Conservation (phyloP, 1,139 yeast genomes). For the Kodamaea alishanica region DNA sequence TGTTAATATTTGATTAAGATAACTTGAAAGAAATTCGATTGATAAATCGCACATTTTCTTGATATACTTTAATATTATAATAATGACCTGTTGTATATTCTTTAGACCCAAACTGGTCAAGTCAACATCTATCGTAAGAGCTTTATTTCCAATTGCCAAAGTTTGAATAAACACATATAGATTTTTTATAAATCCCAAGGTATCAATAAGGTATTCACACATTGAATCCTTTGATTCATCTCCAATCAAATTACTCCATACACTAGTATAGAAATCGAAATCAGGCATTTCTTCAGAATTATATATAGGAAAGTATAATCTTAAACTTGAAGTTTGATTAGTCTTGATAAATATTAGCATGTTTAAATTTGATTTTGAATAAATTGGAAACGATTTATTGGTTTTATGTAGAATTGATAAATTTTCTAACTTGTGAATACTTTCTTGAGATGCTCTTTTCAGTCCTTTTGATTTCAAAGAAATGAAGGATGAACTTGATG, state of each 20-base stretch:
- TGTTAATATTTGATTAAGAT: conserved; percentile 42
- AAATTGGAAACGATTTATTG: background rate
- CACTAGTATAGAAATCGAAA: conserved; percentile 17
- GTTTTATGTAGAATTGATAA: background rate
- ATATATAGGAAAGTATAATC: conserved; percentile 39
- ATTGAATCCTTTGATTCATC: conserved; percentile 53
- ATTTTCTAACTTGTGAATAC: no score
- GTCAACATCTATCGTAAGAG: conserved; percentile 43
- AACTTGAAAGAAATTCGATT: conserved; percentile 12
- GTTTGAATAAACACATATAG: conserved; percentile 39
- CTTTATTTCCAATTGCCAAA: conserved; percentile 28
- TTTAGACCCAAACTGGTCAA: conserved; percentile 40
- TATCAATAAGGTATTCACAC: conserved; percentile 26
- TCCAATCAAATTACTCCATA: conserved; percentile 60
- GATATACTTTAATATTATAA: conserved; percentile 24
- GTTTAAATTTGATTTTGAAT: conserved; percentile 1
- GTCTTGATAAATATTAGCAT: conserved; percentile 7
- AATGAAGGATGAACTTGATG: background rate
- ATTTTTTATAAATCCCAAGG: conserved; percentile 25
- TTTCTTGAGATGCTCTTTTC: background rate
- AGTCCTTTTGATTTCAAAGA: background rate
- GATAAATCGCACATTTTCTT: conserved; percentile 10
- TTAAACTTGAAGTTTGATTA: conserved; percentile 14
- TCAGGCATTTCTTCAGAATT: conserved; percentile 8
- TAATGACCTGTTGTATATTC: conserved; percentile 25